Evolutionary conservation across 2,329 filamentous ascomycete species (phyloP).

Genomic region (Colletotrichum tabaci): DNA sequence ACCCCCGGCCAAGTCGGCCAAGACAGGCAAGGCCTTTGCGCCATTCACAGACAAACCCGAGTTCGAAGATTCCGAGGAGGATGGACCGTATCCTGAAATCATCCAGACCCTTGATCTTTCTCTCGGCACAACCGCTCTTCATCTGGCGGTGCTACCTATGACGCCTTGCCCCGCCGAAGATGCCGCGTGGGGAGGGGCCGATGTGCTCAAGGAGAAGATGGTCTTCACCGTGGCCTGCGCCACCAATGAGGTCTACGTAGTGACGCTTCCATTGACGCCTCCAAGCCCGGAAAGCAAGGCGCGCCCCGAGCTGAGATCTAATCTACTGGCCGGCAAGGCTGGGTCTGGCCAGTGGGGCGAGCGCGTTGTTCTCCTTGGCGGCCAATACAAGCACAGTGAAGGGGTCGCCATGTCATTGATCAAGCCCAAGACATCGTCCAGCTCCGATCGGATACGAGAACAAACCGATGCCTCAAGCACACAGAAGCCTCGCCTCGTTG

Average conservation of each 20-base stretch:
- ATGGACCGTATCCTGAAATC: constrained; percentile 65
- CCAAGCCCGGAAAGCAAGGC: constrained; percentile 73
- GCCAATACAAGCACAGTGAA: constrained; percentile 67
- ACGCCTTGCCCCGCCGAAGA: constrained; percentile 65
- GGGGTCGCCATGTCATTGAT: constrained; percentile 70
- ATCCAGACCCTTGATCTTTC: constrained; percentile 74
- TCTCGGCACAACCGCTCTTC: constrained; percentile 68
- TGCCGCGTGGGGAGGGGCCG: constrained; percentile 61
- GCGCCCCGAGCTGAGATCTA: constrained; percentile 65
- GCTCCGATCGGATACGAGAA: constrained; percentile 33
- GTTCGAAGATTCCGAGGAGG: constrained; percentile 69
- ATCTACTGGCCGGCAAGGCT: constrained; percentile 67
- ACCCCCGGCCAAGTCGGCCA: constrained; percentile 53
- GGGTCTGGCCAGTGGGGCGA: constrained; percentile 77
- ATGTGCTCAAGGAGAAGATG: constrained; percentile 69
- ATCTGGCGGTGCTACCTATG: constrained; percentile 70
- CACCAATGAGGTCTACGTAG: constrained; percentile 69
- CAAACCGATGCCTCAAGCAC: constrained; percentile 19
- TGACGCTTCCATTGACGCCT: constrained; percentile 73
- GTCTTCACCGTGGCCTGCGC: constrained; percentile 74
- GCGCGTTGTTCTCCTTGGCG: constrained; percentile 66
- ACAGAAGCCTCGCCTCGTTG: constrained; percentile 61
- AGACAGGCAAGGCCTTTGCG: constrained; percentile 47
- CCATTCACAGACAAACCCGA: constrained; percentile 68
- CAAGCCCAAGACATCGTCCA: constrained; percentile 53